Evolutionary conservation across 2,329 filamentous ascomycete species (phyloP).

Genomic region (Botrytis tulipae): DNA sequence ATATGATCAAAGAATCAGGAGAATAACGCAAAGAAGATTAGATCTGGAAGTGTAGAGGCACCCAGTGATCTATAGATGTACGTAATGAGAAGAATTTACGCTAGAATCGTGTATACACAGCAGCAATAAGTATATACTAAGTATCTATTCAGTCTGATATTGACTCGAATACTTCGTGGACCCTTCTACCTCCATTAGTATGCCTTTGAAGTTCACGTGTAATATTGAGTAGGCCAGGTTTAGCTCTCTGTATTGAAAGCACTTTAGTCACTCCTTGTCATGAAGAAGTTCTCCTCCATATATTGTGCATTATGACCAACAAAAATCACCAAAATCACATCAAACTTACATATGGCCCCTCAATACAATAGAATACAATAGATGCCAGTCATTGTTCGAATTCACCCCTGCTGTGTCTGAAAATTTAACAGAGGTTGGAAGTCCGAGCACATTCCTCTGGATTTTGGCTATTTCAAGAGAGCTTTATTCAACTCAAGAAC

Average conservation of each 20-base stretch:
- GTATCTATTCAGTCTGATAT: background rate
- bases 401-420: background rate
- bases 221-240: background rate
- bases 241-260: background rate
- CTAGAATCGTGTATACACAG: background rate
- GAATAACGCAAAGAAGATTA: background rate
- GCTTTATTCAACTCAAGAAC: background rate
- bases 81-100: background rate
- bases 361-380: background rate
- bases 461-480: background rate
- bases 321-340: background rate
- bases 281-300: background rate
- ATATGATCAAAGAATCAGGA: background rate
- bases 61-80: background rate
- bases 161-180: background rate
- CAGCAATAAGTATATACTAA: background rate
- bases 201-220: background rate
- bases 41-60: background rate
- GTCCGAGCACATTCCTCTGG: background rate
- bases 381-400: background rate
- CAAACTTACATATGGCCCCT: background rate
- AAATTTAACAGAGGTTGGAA: background rate
- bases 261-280: background rate
- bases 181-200: background rate
- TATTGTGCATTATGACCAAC: background rate